Conservation (phyloP, 2,329 filamentous ascomycete genomes). For the Leptographium galeiforme region DNA sequence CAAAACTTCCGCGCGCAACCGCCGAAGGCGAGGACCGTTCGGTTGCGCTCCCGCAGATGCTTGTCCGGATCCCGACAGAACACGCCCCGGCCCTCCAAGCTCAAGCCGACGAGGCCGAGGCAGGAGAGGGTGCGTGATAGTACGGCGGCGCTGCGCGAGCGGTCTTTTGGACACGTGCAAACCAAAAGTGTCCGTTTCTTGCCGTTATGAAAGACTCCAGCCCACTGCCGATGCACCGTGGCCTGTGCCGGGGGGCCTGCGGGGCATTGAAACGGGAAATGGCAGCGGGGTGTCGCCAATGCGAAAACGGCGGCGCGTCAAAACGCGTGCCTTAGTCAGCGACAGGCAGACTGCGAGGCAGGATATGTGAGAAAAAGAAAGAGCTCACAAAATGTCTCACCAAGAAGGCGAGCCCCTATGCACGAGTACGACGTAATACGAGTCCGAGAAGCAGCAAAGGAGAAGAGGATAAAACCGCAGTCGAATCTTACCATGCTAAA, state of each 20-base stretch:
- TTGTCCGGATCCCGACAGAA: conserved; percentile 75
- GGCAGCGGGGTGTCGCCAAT: not conserved
- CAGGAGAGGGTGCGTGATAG: conserved; percentile 12
- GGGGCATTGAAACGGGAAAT: not conserved
- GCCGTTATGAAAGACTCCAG: too few species aligned
- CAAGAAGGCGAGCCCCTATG: too few species aligned
- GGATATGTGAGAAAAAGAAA: too few species aligned
- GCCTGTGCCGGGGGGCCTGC: not conserved
- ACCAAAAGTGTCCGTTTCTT: not conserved
- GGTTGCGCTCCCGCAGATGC: conserved; percentile 58
- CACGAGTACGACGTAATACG: too few species aligned
- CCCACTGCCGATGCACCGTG: too few species aligned
- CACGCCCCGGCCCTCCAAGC: conserved; percentile 54
- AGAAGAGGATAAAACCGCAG: too few species aligned
- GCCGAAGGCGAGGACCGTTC: conserved; percentile 23
- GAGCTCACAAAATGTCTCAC: too few species aligned
- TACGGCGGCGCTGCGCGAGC: too few species aligned
- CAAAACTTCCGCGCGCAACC: conserved; percentile 54
- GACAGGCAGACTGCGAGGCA: too few species aligned
- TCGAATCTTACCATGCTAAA: too few species aligned
- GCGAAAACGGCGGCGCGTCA: not conserved
- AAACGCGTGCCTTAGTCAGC: conserved; percentile 4
- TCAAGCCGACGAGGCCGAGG: conserved; percentile 39
- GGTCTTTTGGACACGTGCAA: not conserved
- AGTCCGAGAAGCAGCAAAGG: too few species aligned